Evolutionary conservation across 202 grass and related monocot species (phyloP), one percentile per base, ranked within the genome.

Genomic region (Musa balbisiana): DNA sequence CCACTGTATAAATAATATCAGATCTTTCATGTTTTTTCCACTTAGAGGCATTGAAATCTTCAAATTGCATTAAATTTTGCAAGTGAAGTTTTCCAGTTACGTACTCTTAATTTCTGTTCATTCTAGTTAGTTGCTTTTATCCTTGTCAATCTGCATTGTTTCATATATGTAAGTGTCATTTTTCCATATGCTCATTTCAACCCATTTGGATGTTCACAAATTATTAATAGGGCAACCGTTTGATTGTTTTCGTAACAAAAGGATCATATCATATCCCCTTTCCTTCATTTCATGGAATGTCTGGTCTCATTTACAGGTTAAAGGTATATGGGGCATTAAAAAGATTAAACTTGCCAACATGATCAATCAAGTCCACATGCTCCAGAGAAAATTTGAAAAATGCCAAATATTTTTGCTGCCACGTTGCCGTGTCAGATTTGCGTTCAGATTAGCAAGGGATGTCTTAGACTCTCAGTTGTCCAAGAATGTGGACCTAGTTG

Each of bases 361-460:
- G 69, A 79, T 89, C 53, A 70, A 79, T 51, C 77, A 92, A 80
- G 76, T 83, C 55, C 8, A 21, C 23, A 73, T 80, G 60, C 43
- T 78, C 17, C 64, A 66, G 58, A 66, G 60, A 64, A 84, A 89
- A 66, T 92, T 92, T 25, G 50, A 89, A 55, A 79, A 78, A 79
- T 89, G 70, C 74, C 53, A 78, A 78, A 76, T 81, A 14, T 54
- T 72, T 52, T 76, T 85, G 72, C 56, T 89, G 53, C 73, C 84
- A 64, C 76, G 82, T 71, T 59, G 66, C 53, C 74, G 78, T 49
- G 52, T 89, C 56, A 76, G 59, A 60, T 87, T 79, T 52, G 90
- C 84, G 52, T 81, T 77, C 55, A 86, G 79, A 65, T 84, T 89
- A 82, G 87, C 84, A 83, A 86, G 80, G 81, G 84, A 92, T 72